These are phyloP conservation scores for Dinochytrium kinnereticum DNA, from an alignment of 371 early-diverging fungal genomes.

Conservation along the genomic window DNA sequence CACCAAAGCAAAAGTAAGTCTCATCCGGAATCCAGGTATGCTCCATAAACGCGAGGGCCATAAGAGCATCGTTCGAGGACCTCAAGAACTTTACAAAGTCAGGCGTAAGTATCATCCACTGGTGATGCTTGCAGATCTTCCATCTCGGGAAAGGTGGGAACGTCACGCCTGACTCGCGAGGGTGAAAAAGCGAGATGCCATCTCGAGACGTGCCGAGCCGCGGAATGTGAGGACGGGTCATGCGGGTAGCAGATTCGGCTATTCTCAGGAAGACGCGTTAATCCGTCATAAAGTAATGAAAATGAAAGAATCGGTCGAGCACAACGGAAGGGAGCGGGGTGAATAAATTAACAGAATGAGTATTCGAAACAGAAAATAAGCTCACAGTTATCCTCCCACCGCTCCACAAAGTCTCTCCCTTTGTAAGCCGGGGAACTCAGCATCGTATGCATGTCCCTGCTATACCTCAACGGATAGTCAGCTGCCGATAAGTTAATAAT, in stretches of 20 bases:
- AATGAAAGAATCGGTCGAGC: background rate
- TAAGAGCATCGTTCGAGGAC: slow-evolving; percentile 20
- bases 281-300: background rate
- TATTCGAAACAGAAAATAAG: background rate
- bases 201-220: background rate
- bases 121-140: slow-evolving; percentile 48
- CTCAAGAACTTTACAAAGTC: slow-evolving; percentile 37
- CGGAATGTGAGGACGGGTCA: slow-evolving; percentile 15
- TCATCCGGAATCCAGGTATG: slow-evolving; percentile 50
- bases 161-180: slow-evolving; percentile 39
- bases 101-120: slow-evolving; percentile 51
- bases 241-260: slow-evolving; percentile 11
- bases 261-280: background rate
- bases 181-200: slow-evolving; percentile 22
- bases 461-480: slow-evolving; percentile 50
- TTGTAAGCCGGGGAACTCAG: slow-evolving; percentile 23
- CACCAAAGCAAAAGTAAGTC: slow-evolving; percentile 46
- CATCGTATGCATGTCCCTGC: slow-evolving; percentile 39
- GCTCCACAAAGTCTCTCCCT: slow-evolving; percentile 42
- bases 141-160: slow-evolving; percentile 46
- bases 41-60: slow-evolving; percentile 50
- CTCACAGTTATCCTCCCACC: slow-evolving; percentile 29
- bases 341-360: background rate
- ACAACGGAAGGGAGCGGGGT: background rate
- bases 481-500: slow-evolving; percentile 48